These are phyloP conservation scores for Fusarium sp. DNA, from an alignment of 2,329 filamentous ascomycete genomes.

Conservation along the genomic window DNA sequence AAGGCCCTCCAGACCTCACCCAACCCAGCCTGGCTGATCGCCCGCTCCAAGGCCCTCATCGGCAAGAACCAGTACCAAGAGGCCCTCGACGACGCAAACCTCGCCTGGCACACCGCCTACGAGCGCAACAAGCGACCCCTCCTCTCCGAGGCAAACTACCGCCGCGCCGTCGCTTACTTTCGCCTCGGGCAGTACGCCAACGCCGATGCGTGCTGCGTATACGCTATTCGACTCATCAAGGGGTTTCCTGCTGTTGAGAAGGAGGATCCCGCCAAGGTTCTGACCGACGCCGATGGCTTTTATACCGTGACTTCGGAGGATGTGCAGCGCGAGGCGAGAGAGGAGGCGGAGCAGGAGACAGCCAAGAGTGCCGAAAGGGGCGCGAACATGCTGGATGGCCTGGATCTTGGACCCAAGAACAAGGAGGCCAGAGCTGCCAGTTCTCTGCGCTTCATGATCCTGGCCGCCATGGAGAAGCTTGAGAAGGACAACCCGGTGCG, in stretches of 20 bases:
- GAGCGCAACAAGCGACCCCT: conserved; percentile 79
- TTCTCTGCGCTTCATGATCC: conserved; percentile 60
- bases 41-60: conserved; percentile 83
- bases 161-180: conserved; percentile 80
- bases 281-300: conserved; percentile 59
- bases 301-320: conserved; percentile 56
- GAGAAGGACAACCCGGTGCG: conserved; percentile 58
- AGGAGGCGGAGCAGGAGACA: conserved; percentile 42
- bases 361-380: conserved; percentile 36
- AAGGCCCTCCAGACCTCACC: conserved; percentile 72
- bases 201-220: conserved; percentile 76
- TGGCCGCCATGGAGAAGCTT: conserved; percentile 58
- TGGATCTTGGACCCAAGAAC: conserved; percentile 14
- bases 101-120: conserved; percentile 70
- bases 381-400: not conserved
- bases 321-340: conserved; percentile 44
- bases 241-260: conserved; percentile 48
- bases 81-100: conserved; percentile 78
- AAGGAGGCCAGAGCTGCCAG: conserved; percentile 56
- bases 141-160: conserved; percentile 84
- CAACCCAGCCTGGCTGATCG: conserved; percentile 83
- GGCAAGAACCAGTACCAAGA: conserved; percentile 69
- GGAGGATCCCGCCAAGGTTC: conserved; percentile 44
- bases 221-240: conserved; percentile 59
- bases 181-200: conserved; percentile 79